Evolutionary conservation across 2,329 filamentous ascomycete species (phyloP), one percentile per base, ranked within the genome.

Genomic region (Colletotrichum kahawae): DNA sequence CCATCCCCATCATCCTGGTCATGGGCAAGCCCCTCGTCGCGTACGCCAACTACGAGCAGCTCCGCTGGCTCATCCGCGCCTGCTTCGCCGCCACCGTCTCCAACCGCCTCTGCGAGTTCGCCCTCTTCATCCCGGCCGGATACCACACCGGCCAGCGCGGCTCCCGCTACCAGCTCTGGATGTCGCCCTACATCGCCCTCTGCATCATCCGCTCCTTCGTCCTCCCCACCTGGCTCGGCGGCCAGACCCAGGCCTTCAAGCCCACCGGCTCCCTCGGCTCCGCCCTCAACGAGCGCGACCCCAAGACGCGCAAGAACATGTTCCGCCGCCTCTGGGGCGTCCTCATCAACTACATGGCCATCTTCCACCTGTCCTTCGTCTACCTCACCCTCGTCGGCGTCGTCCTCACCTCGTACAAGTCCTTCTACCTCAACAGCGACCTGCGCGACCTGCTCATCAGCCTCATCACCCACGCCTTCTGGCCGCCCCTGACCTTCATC

Each of bases 101-200:
- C 68, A 90, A 89, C 79, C 88, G 90, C n/a, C 68, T 92, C 1
- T 89, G 87, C 80, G 90, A 92, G 79, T 87, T 90, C 74, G 84
- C 88, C n/a, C 85, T 90, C n/a, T 92, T 88, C 80, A 85, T 91
- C 14, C 90, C 90, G 0, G 87, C 89, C 2, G 90, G 91, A 24
- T 92, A 92, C 79, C 88, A 90, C 79, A 90, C 89, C 13, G 90
- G 89, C 5, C 90, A 91, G 80, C 86, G 90, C 69, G 89, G 89
- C 51, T 86, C 87, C 3, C 85, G 89, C 5, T 89, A 89, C 76
- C 88, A 91, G 81, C 84, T 92, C 33, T 92, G 91, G 90, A 92
- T 92, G 90, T 87, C 90, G 8, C 90, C 90, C 0, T 92, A 91
- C 81, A 90, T 91, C 75, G 89, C 90, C 1, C 84, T 91, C 13